Base-by-base conservation (phyloP, 192 early-diverging fungal genomes). In the Phycomyces blakesleeanus region DNA sequence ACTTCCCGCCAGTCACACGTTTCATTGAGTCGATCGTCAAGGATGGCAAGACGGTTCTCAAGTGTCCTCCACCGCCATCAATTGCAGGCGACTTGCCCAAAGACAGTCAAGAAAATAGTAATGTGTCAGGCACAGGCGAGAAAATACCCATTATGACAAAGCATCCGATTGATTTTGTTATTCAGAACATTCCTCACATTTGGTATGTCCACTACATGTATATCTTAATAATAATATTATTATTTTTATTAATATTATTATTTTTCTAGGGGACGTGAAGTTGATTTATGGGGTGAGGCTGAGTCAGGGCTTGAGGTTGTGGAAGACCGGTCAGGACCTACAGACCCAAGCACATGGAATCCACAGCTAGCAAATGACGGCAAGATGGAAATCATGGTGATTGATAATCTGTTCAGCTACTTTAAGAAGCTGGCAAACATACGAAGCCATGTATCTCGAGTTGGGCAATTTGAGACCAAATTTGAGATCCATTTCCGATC, bases 131-230 rank as follows among this genome's bases (percentile, higher is more conserved):
- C n/a, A 58, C 62, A 9, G 64, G 73, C 5, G 53, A 71, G 4
- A 38, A 75, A 20, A 64, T 83, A 16, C 81, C 86, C 0, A 75
- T 77, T 38, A 71, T 86, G 26, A 71, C 77, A 21, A 76, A 75
- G 53, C 76, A 86, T 56, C 85, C 86, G 3, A 85, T 89, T 55
- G 88, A 89, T 57, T 76, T 89, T 55, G 78, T 87, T 66, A 74
- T 88, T n/a, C 85, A 87, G 59, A 89, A 89, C 60, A 85, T 89
- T 24, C 83, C 88, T 18, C 81, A 83, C 41, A 82, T 87, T 54
- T 86, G 85, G 85, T 72, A 62, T 56, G 64, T 40, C 5, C 5
- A 34, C 9, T 5, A 15, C 12, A 38, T 22, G 6, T 22, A 56
- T 22, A 40, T n/a, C n/a, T n/a, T n/a, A n/a, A n/a, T n/a, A n/a